A percentile compares a stretch with the other conserved stretches of the same genome.
Conservation (phyloP, 1,284 basidiomycete genomes). For the Meira miltonrushii region DNA sequence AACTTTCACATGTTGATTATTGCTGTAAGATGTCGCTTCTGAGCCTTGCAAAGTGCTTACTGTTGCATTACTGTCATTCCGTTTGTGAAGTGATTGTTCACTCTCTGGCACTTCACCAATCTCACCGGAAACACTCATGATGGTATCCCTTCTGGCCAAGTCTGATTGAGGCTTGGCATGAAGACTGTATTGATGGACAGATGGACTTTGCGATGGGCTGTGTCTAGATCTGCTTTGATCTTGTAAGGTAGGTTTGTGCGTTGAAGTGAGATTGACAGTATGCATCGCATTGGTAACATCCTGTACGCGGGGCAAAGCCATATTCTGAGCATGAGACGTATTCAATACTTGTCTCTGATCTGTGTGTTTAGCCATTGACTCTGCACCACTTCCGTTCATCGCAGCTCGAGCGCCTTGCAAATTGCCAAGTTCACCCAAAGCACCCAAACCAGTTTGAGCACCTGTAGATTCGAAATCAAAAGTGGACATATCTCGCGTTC, state of each 20-base stretch:
- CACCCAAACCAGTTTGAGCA: slow-evolving; percentile 7
- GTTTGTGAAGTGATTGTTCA: background rate
- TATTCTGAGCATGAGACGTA: too few species aligned
- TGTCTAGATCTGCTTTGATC: background rate
- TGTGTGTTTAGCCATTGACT: background rate
- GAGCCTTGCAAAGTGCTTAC: background rate
- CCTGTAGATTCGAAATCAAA: slow-evolving; percentile 10
- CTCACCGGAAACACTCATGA: slow-evolving; percentile 21
- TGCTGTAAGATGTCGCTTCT: background rate
- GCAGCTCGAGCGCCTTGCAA: background rate
- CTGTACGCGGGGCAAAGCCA: background rate
- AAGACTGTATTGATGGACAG: background rate
- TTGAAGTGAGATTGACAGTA: slow-evolving; percentile 28
- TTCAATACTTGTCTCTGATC: background rate
- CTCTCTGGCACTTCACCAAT: slow-evolving; percentile 13
- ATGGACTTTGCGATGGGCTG: background rate
- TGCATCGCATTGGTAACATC: slow-evolving; percentile 24
- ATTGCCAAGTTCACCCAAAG: background rate
- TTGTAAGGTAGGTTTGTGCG: slow-evolving; percentile 7
- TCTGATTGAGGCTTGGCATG: background rate
- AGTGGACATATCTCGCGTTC: background rate
- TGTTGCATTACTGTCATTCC: slow-evolving; percentile 1
- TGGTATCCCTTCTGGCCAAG: slow-evolving; percentile 4
- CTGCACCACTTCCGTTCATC: background rate
- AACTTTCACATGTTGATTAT: slow-evolving; percentile 34